Percentiles rank a stretch among this genome's conserved stretches.
phyloP scores from a whole-genome alignment of 225 moss, liverwort and hornwort genomes.

The Asterella californica region DNA sequence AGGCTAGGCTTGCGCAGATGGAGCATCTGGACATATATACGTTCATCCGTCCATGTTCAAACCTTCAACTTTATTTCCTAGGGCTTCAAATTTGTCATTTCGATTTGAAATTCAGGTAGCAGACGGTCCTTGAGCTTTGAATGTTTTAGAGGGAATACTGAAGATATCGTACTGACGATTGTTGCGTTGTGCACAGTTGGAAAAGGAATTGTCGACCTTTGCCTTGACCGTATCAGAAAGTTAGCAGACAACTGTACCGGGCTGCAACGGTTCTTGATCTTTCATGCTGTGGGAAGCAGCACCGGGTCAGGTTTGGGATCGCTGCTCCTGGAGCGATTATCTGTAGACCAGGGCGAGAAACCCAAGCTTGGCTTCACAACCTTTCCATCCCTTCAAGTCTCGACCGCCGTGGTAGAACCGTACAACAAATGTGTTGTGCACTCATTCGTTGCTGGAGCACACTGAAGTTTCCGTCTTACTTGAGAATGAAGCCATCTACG shows the following conservation, averaged over 20 bases:
- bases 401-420: slow-evolving; percentile 24
- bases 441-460: slow-evolving; percentile 31
- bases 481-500: slow-evolving; percentile 31
- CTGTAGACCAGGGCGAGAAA: slow-evolving; percentile 31
- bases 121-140: background rate
- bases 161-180: background rate
- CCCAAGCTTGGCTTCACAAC: slow-evolving; percentile 30
- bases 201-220: slow-evolving; percentile 32
- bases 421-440: slow-evolving; percentile 30
- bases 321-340: slow-evolving; percentile 26
- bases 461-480: slow-evolving; percentile 28
- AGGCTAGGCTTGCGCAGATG: background rate
- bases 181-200: slow-evolving; percentile 15
- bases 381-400: slow-evolving; percentile 30
- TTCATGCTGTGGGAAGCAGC: slow-evolving; percentile 30
- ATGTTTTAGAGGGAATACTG: background rate
- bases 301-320: slow-evolving; percentile 30
- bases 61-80: background rate
- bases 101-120: background rate
- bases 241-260: slow-evolving; percentile 30
- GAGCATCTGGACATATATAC: background rate
- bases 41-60: background rate
- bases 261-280: slow-evolving; percentile 26
- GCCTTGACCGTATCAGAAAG: slow-evolving; percentile 30
- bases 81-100: background rate